phyloP scores from a whole-genome alignment of 169 alveolate genomes.

The Cryptosporidium parvum region DNA sequence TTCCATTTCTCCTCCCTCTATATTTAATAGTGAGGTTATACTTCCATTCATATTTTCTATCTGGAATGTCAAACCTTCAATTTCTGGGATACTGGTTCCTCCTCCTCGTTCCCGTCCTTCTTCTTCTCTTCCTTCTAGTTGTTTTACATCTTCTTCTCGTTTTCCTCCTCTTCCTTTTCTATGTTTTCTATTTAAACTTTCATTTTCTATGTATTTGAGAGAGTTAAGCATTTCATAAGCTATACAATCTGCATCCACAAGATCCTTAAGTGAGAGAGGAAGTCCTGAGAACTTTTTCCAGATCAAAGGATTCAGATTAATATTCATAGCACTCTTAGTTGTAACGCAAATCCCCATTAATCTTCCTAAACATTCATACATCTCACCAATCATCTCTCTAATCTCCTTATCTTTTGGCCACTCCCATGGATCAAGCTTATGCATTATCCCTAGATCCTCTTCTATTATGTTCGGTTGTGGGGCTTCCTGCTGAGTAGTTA shows the following conservation, averaged over 20 bases:
- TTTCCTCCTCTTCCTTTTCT: constrained; percentile 36
- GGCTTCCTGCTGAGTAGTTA: background rate
- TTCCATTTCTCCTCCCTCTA: constrained; percentile 23
- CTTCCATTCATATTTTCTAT: constrained; percentile 71
- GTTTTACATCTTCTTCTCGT: no score
- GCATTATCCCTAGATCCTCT: constrained; percentile 31
- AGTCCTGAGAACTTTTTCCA: constrained; percentile 87
- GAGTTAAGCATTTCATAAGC: constrained; percentile 87
- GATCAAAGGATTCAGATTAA: constrained; percentile 88
- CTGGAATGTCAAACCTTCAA: constrained; percentile 72
- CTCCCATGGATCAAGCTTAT: constrained; percentile 71
- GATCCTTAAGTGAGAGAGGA: constrained; percentile 82
- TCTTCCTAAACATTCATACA: constrained; percentile 92
- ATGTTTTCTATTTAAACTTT: constrained; percentile 73
- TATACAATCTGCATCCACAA: constrained; percentile 86
- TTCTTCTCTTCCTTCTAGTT: no score
- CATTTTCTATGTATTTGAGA: constrained; percentile 80
- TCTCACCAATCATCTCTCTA: constrained; percentile 67
- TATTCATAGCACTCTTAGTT: constrained; percentile 87
- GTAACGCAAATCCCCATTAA: constrained; percentile 90
- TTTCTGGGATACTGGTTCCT: constrained; percentile 19
- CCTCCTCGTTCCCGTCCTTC: background rate
- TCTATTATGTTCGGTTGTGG: background rate
- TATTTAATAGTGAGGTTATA: constrained; percentile 30
- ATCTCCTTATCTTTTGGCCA: constrained; percentile 68